Base-by-base conservation (phyloP, 768 basidiomycete species). In the Naganishia randhawae region DNA sequence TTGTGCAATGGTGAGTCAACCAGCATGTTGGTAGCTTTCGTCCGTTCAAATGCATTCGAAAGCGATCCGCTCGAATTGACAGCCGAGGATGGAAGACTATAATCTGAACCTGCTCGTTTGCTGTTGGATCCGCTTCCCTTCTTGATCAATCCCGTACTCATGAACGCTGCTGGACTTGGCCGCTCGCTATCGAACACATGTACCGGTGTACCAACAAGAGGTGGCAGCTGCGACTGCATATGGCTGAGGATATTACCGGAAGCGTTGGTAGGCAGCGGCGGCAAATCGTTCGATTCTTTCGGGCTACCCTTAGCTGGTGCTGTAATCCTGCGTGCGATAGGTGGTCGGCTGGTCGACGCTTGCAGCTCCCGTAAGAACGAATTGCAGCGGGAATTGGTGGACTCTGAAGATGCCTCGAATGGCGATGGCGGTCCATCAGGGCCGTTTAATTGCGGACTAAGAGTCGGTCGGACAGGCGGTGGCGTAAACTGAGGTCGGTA, bases 61-160 rank as follows among this genome's bases (percentile, higher is more conserved):
- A 50, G 17, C 32, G 65, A 41, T 41, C 51, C 50, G 7, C 29
- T 50, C n/a, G 37, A 35, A 11, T 33, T 33, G 17, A 66, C 13
- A 4, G n/a, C 32, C 25, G 50, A 51, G 6, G 51, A 8, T 29
- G 57, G 6, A 25, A 29, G 3, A 27, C 22, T 31, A 9, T 48
- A 27, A n/a, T 53, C 51, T 25, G 50, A 50, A 1, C 64, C 37
- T 50, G 64, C 51, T 27, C 51, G 51, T 39, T 37, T 65, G 16
- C 50, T 52, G 37, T 32, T 52, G 27, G 52, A 63, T 19, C 63
- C 42, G 19, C 62, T 69, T 13, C 63, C 69, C 69, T 79, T 79
- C 76, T 81, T 81, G 63, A 82, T 75, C 32, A 82, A 73, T 1
- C 82, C 82, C 11, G 81, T 80, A 19, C 77, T 79, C 39, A 78